phyloP scores from a whole-genome alignment of 257 asterid genomes.

The Gynochthodes officinalis region DNA sequence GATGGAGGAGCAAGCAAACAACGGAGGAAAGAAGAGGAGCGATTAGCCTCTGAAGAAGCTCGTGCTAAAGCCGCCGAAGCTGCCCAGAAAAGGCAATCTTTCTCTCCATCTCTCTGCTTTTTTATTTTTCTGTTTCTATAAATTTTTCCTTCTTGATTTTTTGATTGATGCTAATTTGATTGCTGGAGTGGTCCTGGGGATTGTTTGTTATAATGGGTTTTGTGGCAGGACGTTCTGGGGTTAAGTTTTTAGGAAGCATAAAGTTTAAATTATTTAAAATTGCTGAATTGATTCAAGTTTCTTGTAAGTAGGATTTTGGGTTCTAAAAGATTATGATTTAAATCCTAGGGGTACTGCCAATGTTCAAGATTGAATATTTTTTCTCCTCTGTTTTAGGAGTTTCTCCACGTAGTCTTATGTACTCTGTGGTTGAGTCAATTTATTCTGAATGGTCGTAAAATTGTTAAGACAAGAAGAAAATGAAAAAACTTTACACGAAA shows the following conservation, averaged over 20 bases:
- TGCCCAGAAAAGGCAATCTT: constrained; percentile 68
- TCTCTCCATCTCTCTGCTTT: neutral
- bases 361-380: neutral
- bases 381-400: neutral
- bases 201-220: neutral
- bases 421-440: neutral
- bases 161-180: neutral
- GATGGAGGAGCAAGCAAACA: constrained; percentile 65
- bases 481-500: neutral
- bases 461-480: neutral
- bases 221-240: neutral
- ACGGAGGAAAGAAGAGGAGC: constrained; percentile 73
- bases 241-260: neutral
- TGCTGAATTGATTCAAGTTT: neutral
- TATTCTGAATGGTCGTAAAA: neutral
- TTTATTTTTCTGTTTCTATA: neutral
- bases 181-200: neutral
- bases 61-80: constrained; percentile 89
- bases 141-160: neutral
- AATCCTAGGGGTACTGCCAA: neutral
- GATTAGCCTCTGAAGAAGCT: constrained; percentile 78
- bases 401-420: neutral
- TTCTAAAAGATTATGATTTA: neutral
- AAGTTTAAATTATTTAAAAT: neutral
- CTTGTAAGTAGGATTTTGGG: neutral